Evolutionary conservation across 441 rosid species (phyloP), one percentile per base, ranked within the genome.

Genomic region (Melastoma candidum): DNA sequence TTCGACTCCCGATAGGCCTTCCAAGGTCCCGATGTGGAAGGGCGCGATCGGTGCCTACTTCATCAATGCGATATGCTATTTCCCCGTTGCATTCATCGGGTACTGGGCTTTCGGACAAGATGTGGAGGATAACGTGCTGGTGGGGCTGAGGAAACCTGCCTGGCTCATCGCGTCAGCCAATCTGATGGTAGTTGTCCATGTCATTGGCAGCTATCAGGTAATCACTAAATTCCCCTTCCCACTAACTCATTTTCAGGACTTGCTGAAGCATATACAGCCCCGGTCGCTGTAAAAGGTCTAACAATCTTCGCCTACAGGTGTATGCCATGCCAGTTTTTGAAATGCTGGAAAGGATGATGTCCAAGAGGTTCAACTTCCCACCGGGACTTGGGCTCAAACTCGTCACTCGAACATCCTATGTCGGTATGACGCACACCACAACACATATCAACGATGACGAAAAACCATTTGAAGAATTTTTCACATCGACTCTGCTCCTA

Each of bases 121-220:
- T 54, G 96, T 87, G 9, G 74, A 83, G 0, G 96, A 90, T 54
- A 90, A 90, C 63, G 95, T 90, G 46, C 75, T 90, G 5, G 70
- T 64, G 53, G 66, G 65, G 32, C 90, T 90, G 47, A 58, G 71
- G 56, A 77, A 64, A 70, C 96, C 96, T 3, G 74, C 73, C 6
- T 90, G 96, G 96, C 90, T 90, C 59, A 90, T 90, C 39, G 92
- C 97, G 48, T 65, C 93, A 14, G 97, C 97, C 29, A 87, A 90
- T 63, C 67, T 90, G 24, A 90, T 90, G 95, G 97, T 90, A 13
- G 96, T 90, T 7, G 73, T 90, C 53, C 96, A 90, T 59, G 97
- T 87, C 72, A 87, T 83, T 4, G 97, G 97, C 46, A 90, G 97
- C 69, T 87, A 84, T 69, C 95, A 87, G 87, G 90, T 83, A 66